phyloP scores from a whole-genome alignment of 352 stramenopile species.

The Globisporangium viniferum region DNA sequence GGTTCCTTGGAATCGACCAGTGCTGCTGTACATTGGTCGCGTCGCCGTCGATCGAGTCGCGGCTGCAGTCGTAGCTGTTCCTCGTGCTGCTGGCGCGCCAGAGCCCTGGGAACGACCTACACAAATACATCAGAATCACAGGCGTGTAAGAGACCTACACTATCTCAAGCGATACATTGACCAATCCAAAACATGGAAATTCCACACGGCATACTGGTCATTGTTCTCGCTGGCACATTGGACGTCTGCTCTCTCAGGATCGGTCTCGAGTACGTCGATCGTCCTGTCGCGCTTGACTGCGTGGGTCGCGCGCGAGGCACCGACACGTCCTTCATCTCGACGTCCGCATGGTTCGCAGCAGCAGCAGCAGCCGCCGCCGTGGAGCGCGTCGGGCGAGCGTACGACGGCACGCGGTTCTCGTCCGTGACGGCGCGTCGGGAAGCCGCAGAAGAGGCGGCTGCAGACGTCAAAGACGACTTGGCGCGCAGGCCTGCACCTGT shows the following conservation, averaged over 20 bases:
- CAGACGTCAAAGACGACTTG: conserved; percentile 1
- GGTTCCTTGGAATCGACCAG: conserved; percentile 2
- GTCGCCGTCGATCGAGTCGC: neutral
- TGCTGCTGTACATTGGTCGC: neutral
- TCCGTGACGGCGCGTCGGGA: conserved; percentile 9
- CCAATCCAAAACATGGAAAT: neutral
- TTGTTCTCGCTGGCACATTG: conserved; percentile 12
- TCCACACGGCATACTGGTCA: neutral
- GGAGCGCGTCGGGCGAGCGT: conserved; percentile 16
- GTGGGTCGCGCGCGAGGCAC: neutral
- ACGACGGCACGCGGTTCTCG: conserved; percentile 22
- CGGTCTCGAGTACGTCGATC: conserved; percentile 1
- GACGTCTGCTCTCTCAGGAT: conserved; percentile 13
- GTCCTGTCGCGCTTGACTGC: neutral
- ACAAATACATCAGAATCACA: neutral
- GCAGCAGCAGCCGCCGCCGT: neutral
- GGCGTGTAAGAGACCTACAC: neutral
- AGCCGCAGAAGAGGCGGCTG: neutral
- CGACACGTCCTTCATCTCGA: conserved; percentile 20
- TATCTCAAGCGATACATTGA: neutral
- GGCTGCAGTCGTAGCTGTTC: neutral
- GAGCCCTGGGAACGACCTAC: conserved; percentile 14
- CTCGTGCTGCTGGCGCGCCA: neutral
- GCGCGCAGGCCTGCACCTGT: neutral
- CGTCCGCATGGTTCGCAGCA: conserved; percentile 10